These are phyloP conservation scores for Pseudoneurospora amorphoporcata DNA, from an alignment of 495 filamentous ascomycete species.

Conservation along the genomic window DNA sequence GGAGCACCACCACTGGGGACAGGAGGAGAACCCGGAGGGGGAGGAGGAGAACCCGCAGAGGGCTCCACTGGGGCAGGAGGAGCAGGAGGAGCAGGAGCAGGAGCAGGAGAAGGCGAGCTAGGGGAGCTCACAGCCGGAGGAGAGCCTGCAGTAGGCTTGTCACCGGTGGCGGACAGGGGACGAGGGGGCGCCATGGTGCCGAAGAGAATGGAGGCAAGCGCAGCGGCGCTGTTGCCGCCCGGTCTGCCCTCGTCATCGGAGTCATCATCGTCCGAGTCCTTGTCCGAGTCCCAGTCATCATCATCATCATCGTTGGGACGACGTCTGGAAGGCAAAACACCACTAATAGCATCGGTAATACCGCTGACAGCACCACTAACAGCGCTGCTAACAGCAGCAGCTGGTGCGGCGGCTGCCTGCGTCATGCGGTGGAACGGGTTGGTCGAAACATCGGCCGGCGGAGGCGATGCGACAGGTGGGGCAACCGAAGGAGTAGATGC, in stretches of 20 bases:
- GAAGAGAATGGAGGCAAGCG: conserved; percentile 87
- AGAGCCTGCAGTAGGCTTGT: conserved; percentile 45
- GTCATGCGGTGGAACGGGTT: conserved; percentile 94
- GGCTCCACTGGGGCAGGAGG: conserved; percentile 27
- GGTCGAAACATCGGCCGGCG: conserved; percentile 52
- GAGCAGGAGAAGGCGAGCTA: conserved; percentile 26
- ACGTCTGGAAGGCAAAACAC: conserved; percentile 19
- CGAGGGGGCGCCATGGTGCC: conserved; percentile 94
- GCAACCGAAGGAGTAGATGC: conserved; percentile 36
- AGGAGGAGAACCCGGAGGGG: conserved; percentile 33
- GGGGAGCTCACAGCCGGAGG: conserved; percentile 30
- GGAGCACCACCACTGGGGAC: conserved; percentile 30
- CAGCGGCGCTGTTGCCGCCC: conserved; percentile 71
- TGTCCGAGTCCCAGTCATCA: conserved; percentile 84
- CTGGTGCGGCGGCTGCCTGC: conserved; percentile 40
- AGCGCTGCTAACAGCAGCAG: conserved; percentile 8
- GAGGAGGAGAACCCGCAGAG: conserved; percentile 23
- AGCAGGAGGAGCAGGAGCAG: conserved; percentile 23
- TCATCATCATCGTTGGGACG: conserved; percentile 40
- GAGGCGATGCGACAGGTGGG: conserved; percentile 29
- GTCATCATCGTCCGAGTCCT: conserved; percentile 63
- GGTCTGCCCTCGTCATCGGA: conserved; percentile 58
- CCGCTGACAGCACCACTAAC: background rate
- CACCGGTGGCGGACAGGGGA: conserved; percentile 72
- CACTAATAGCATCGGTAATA: conserved; percentile 2